phyloP scores from a whole-genome alignment of 768 basidiomycete genomes.

The Strobilomyces confusus region DNA sequence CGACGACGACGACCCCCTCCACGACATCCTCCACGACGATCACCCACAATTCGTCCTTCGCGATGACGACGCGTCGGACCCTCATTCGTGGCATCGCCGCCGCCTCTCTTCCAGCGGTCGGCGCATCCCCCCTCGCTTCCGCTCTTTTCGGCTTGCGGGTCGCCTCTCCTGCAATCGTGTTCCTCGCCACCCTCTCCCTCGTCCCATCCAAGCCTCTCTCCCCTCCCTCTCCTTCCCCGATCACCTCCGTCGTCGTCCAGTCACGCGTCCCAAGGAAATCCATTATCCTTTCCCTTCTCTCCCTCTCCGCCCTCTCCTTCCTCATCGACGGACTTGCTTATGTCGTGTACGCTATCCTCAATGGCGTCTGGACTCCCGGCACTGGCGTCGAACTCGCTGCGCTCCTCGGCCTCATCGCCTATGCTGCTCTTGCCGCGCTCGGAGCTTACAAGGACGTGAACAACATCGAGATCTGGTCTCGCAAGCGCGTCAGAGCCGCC shows the following conservation, averaged over 20 bases:
- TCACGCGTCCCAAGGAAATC: conserved; percentile 69
- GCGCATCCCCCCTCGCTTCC: conserved; percentile 20
- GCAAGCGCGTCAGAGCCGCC: conserved; percentile 53
- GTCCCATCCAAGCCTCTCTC: conserved; percentile 44
- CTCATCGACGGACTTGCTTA: conserved; percentile 75
- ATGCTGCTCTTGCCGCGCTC: conserved; percentile 66
- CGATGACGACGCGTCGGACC: conserved; percentile 26
- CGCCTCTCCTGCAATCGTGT: conserved; percentile 62
- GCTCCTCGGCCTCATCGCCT: conserved; percentile 64
- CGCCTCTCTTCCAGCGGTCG: conserved; percentile 22
- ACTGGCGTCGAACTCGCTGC: conserved; percentile 68
- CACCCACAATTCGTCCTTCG: neutral
- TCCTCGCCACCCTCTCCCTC: conserved; percentile 60
- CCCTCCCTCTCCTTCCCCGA: conserved; percentile 50
- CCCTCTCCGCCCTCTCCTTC: conserved; percentile 67
- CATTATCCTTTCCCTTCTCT: conserved; percentile 67
- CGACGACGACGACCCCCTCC: neutral
- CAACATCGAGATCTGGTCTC: conserved; percentile 64
- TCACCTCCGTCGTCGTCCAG: conserved; percentile 75
- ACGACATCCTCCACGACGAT: neutral
- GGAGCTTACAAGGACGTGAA: conserved; percentile 79
- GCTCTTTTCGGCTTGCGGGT: conserved; percentile 58
- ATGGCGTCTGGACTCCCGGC: conserved; percentile 57
- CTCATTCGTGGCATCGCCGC: conserved; percentile 19
- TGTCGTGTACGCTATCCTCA: conserved; percentile 58